Conservation (phyloP, 768 basidiomycete genomes). For the Epithele typhae region DNA sequence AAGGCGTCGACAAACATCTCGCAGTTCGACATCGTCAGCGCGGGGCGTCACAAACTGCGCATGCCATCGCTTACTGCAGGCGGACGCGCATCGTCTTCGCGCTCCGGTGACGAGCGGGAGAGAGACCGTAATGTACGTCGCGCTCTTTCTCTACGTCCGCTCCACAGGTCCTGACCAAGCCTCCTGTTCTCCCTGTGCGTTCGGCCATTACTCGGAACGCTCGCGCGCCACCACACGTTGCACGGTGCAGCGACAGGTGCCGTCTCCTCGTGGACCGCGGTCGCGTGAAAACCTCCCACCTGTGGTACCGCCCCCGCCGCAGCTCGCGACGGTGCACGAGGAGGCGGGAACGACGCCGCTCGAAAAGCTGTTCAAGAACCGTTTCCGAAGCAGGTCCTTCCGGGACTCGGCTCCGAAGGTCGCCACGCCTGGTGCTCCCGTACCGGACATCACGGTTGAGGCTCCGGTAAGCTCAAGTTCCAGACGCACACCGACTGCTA, state of each 20-base stretch:
- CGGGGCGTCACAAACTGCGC: not conserved
- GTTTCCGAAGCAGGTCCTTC: constrained; percentile 10
- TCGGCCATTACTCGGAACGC: not conserved
- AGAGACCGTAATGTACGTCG: constrained; percentile 22
- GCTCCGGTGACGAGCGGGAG: constrained; percentile 3
- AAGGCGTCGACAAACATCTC: constrained; percentile 24
- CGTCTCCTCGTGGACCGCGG: constrained; percentile 17
- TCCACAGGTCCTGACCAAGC: not conserved
- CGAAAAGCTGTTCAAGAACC: constrained; percentile 17
- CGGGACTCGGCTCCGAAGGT: constrained; percentile 2
- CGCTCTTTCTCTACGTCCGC: not conserved
- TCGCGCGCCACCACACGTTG: not conserved
- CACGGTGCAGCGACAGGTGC: constrained; percentile 9
- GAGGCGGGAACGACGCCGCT: constrained; percentile 10
- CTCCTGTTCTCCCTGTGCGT: not conserved
- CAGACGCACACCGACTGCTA: not conserved
- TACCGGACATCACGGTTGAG: constrained; percentile 22
- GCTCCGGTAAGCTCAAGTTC: constrained; percentile 17
- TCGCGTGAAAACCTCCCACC: constrained; percentile 11
- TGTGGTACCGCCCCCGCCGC: constrained; percentile 1
- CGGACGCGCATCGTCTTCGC: not conserved
- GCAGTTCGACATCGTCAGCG: constrained; percentile 21
- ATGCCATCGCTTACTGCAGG: not conserved
- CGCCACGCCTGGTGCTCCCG: not conserved
- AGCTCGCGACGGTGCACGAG: constrained; percentile 3